These are phyloP conservation scores for Tetrahymena thermophila DNA, from an alignment of 73 alveolate genomes.

Conservation along the genomic window DNA sequence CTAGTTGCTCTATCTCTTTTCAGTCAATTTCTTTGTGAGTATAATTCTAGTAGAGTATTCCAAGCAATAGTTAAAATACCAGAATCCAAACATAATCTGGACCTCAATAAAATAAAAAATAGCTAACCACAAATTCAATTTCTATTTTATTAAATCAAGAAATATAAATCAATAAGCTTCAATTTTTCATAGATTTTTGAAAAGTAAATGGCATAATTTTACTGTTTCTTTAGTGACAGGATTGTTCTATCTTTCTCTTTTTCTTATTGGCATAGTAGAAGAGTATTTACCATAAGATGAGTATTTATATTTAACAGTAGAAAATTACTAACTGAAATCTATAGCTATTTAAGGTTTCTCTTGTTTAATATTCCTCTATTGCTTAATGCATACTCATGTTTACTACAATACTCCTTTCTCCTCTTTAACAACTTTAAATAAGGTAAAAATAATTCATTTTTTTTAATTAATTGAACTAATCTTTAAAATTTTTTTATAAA, in stretches of 20 bases:
- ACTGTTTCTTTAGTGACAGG: neutral
- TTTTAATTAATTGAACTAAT: neutral
- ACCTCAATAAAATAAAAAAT: neutral
- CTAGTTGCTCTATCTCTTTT: neutral
- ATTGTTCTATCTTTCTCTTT: neutral
- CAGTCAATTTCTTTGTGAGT: neutral
- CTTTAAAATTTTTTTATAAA: neutral
- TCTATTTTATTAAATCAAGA: neutral
- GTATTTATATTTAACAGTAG: neutral
- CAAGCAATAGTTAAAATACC: neutral
- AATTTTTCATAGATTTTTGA: neutral
- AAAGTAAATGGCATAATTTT: neutral
- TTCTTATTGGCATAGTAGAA: neutral
- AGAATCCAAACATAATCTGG: neutral
- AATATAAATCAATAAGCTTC: neutral
- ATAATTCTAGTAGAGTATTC: neutral
- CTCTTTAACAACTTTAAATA: neutral
- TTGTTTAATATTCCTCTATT: neutral
- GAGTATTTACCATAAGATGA: neutral
- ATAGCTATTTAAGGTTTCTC: neutral
- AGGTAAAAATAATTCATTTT: neutral
- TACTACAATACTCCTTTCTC: neutral
- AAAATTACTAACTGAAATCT: neutral
- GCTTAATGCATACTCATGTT: neutral
- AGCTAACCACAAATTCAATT: neutral